Evolutionary conservation across 495 filamentous ascomycete genomes (phyloP), one percentile per base, ranked within the genome.

Genomic region (Neurospora sp.): DNA sequence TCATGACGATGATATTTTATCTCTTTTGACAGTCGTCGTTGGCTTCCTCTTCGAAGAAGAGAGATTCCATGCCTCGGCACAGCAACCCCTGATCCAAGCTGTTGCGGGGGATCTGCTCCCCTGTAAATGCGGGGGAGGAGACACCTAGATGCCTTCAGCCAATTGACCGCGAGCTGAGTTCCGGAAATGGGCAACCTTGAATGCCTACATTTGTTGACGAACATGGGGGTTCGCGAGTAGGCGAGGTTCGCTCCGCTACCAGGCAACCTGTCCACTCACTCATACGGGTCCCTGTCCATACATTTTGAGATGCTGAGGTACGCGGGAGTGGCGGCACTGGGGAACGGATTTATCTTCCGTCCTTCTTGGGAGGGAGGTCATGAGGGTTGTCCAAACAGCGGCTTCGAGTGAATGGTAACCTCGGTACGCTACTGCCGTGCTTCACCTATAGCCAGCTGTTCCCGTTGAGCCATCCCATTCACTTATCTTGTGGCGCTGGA

Each of bases 71-170:
- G 72, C 75, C 75, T 76, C 75, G 75, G 75, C 71, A 74, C 71
- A 42, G n/a, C 18, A 31, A 27, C 42, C 40, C 60, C 27, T 31
- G 37, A 38, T 69, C 54, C 44, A 74, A 74, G 73, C 27, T 31
- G 37, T 42, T 71, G 66, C 44, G 75, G 75, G 73, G 73, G 74
- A 76, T 44, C 71, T 70, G 46, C 70, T 71, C 54, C 75, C 73
- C 69, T 75, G 75, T 44, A 62, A 75, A 72, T 72, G 73, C 75
- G 75, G 73, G 75, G 75, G 70, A 73, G 49, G 62, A 76, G 42
- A 37, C 31, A 39, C 20, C 70, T 37, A 44, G 40, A 42, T 23
- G 31, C 6, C 38, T 20, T 31, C 39, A 23, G n/a, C 75, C 75
- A 76, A 76, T 76, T 62, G 72, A 39, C 20, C 44, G 8, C n/a